Evolutionary conservation across 208 protist genomes (phyloP).

Genomic region (Naegleria fowleri): DNA sequence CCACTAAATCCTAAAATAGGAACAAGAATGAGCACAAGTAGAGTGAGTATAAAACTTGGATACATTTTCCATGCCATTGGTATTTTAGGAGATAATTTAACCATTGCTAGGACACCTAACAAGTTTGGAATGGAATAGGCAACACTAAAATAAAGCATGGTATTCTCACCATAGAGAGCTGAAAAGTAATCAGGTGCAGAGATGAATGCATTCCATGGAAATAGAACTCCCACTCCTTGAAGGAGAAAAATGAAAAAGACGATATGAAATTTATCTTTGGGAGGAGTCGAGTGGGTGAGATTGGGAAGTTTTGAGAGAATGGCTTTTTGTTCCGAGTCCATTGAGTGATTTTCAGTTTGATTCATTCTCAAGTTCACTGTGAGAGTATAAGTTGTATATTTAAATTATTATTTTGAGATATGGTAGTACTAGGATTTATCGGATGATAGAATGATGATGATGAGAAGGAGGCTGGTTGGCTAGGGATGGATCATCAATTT

Average conservation of each 20-base stretch:
- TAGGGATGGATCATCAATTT: too few species aligned
- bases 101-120: neutral
- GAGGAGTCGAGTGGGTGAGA: neutral
- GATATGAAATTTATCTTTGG: conserved; percentile 35
- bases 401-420: too few species aligned
- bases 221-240: conserved; percentile 69
- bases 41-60: neutral
- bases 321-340: too few species aligned
- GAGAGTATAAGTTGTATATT: too few species aligned
- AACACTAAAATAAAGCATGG: conserved; percentile 31
- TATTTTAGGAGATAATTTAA: conserved; percentile 26
- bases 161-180: conserved; percentile 56
- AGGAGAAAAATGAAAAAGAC: conserved; percentile 66
- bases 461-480: too few species aligned
- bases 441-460: too few species aligned
- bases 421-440: too few species aligned
- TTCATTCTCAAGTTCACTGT: too few species aligned
- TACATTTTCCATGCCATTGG: conserved; percentile 19
- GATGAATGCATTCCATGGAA: conserved; percentile 73
- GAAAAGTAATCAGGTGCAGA: conserved; percentile 69
- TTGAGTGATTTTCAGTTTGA: too few species aligned
- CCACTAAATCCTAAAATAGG: conserved; percentile 51
- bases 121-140: conserved; percentile 34
- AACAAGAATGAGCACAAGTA: conserved; percentile 40
- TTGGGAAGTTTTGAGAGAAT: too few species aligned